Conservation (phyloP, 768 basidiomycete species). For the Tephrocybe sp. region DNA sequence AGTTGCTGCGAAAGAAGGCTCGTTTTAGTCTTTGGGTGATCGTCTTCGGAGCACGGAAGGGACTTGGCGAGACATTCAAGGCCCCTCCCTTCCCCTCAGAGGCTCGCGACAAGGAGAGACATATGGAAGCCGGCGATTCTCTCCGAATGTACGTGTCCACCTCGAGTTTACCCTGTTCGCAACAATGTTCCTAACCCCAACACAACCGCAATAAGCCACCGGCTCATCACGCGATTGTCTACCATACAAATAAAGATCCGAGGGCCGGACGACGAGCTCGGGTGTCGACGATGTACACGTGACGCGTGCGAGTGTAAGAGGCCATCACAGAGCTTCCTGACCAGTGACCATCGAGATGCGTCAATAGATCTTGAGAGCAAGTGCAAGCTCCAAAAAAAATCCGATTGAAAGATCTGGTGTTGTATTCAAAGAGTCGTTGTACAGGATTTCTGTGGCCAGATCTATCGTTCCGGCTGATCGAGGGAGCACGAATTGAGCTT, state of each 20-base stretch:
- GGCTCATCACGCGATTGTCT: neutral
- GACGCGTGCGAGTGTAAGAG: neutral
- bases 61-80: neutral
- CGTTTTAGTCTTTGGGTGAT: neutral
- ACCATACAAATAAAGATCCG: conserved; percentile 11
- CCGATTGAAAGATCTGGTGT: too few species aligned
- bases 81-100: neutral
- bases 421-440: too few species aligned
- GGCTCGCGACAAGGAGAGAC: neutral
- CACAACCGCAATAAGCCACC: conserved; percentile 1
- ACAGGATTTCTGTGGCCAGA: too few species aligned
- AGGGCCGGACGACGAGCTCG: conserved; percentile 5
- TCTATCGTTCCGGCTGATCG: too few species aligned
- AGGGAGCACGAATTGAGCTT: too few species aligned
- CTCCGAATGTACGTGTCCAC: conserved; percentile 1
- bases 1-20: neutral
- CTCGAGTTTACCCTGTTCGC: neutral
- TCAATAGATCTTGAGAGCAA: too few species aligned
- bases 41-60: neutral
- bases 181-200: neutral
- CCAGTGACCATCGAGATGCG: too few species aligned
- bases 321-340: too few species aligned
- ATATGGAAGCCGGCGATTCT: conserved; percentile 1
- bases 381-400: too few species aligned
- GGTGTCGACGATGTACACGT: conserved; percentile 7